Evolutionary conservation across 1,139 yeast genomes (phyloP).

Genomic region (Kodamaea derodonti): DNA sequence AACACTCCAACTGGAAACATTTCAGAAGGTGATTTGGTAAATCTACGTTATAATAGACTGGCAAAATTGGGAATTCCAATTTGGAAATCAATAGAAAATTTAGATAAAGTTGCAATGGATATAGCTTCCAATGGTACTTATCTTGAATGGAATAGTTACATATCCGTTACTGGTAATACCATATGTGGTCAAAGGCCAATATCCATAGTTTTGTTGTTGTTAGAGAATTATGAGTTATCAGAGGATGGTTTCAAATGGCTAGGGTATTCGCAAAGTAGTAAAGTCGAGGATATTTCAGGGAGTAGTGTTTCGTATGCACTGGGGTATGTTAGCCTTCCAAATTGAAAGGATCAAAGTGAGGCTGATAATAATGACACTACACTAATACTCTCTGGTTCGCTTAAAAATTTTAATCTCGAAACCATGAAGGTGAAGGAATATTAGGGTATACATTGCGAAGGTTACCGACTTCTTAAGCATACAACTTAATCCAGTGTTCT

Average conservation of each 20-base stretch:
- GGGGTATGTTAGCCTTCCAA: slow-evolving; percentile 54
- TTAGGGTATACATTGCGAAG: no score
- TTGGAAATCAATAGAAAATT: slow-evolving; percentile 63
- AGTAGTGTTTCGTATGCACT: slow-evolving; percentile 90
- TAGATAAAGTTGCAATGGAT: slow-evolving; percentile 70
- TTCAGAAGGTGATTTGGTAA: slow-evolving; percentile 10
- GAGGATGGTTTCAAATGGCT: slow-evolving; percentile 56
- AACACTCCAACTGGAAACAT: neutral
- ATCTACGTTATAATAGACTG: slow-evolving; percentile 12
- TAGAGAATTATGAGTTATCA: slow-evolving; percentile 29
- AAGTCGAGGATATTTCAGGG: slow-evolving; percentile 47
- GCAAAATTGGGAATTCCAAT: slow-evolving; percentile 40
- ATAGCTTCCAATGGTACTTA: slow-evolving; percentile 55
- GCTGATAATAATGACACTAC: no score
- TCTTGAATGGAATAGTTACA: slow-evolving; percentile 62
- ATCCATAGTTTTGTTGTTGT: slow-evolving; percentile 52
- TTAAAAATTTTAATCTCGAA: no score
- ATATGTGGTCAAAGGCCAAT: slow-evolving; percentile 92
- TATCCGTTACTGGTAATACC: slow-evolving; percentile 72
- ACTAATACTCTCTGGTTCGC: no score
- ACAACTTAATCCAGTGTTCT: no score
- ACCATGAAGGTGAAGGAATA: no score
- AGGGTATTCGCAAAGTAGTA: slow-evolving; percentile 77
- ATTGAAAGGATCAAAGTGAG: no score
- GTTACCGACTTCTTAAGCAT: no score